A percentile compares a stretch with the other conserved stretches of the same genome.
These are phyloP conservation scores for Fonsecaea multimorphosa DNA, from an alignment of 2,329 filamentous ascomycete genomes.

Conservation along the genomic window DNA sequence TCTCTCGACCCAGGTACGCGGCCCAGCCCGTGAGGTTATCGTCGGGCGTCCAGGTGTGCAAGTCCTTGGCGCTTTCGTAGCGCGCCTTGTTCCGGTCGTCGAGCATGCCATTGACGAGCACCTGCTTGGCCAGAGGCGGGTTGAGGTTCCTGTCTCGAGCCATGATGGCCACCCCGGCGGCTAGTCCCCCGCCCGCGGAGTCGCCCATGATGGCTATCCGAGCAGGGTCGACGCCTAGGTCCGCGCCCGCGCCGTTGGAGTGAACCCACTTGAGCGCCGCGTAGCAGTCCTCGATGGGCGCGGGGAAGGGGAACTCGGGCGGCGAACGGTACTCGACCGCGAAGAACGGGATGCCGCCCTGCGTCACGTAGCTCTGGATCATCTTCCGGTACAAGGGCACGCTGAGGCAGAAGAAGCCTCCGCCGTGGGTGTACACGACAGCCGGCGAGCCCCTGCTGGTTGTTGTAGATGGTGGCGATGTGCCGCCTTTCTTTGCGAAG, in stretches of 20 bases:
- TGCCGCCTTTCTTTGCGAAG: slow-evolving; percentile 11
- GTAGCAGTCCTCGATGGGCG: slow-evolving; percentile 41
- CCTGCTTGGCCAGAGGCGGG: slow-evolving; percentile 48
- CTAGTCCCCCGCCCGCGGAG: slow-evolving; percentile 54
- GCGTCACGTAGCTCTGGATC: slow-evolving; percentile 32
- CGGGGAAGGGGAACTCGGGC: slow-evolving; percentile 39
- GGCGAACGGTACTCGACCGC: slow-evolving; percentile 41
- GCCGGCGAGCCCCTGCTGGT: slow-evolving; percentile 23
- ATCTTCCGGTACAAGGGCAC: slow-evolving; percentile 30
- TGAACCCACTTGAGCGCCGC: slow-evolving; percentile 47
- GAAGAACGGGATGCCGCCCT: slow-evolving; percentile 39
- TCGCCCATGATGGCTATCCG: slow-evolving; percentile 52
- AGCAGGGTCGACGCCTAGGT: slow-evolving; percentile 49
- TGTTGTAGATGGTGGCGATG: neutral
- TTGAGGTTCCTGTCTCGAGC: slow-evolving; percentile 45
- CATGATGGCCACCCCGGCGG: slow-evolving; percentile 48
- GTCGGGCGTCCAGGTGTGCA: slow-evolving; percentile 47
- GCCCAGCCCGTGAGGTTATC: slow-evolving; percentile 51
- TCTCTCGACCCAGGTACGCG: slow-evolving; percentile 36
- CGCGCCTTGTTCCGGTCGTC: slow-evolving; percentile 49
- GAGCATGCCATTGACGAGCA: slow-evolving; percentile 57
- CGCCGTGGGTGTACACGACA: slow-evolving; percentile 40
- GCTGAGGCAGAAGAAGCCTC: slow-evolving; percentile 39
- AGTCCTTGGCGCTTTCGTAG: slow-evolving; percentile 43
- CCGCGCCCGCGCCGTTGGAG: slow-evolving; percentile 42